Evolutionary conservation across 2,329 filamentous ascomycete species (phyloP).

Genomic region (Aspergillus costaricaensis): DNA sequence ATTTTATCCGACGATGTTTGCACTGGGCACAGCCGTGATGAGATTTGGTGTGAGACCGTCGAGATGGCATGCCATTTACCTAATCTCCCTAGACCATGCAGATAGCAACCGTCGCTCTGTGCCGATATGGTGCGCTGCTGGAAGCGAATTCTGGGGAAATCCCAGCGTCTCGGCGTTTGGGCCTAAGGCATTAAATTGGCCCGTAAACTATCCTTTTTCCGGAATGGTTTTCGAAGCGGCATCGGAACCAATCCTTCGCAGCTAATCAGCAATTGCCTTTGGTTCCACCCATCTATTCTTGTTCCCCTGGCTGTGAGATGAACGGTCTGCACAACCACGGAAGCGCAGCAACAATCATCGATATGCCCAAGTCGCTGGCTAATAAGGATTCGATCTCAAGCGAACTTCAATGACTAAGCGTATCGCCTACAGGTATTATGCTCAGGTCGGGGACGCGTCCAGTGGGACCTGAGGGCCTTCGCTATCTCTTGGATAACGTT

Average conservation of each 20-base stretch:
- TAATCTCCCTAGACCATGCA: background rate
- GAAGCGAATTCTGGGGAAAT: background rate
- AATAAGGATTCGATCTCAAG: background rate
- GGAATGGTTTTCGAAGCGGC: constrained; percentile 5
- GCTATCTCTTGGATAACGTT: background rate
- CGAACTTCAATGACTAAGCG: background rate
- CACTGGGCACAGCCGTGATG: constrained; percentile 19
- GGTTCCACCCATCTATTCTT: background rate
- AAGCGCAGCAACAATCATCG: background rate
- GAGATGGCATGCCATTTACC: constrained; percentile 10
- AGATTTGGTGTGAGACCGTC: constrained; percentile 14
- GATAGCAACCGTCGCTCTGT: background rate
- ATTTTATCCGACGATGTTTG: constrained; percentile 20
- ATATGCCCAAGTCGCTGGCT: background rate
- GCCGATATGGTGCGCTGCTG: background rate
- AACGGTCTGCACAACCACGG: background rate
- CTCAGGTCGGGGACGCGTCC: background rate
- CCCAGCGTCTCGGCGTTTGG: background rate
- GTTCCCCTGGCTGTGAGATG: background rate
- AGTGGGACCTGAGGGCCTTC: background rate
- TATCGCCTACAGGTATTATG: background rate
- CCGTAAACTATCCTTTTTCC: background rate
- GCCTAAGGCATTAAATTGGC: background rate
- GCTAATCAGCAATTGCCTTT: background rate
- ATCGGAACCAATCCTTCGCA: background rate